Conservation (phyloP, 306 rosid genomes). For the Medicago ruthenica region DNA sequence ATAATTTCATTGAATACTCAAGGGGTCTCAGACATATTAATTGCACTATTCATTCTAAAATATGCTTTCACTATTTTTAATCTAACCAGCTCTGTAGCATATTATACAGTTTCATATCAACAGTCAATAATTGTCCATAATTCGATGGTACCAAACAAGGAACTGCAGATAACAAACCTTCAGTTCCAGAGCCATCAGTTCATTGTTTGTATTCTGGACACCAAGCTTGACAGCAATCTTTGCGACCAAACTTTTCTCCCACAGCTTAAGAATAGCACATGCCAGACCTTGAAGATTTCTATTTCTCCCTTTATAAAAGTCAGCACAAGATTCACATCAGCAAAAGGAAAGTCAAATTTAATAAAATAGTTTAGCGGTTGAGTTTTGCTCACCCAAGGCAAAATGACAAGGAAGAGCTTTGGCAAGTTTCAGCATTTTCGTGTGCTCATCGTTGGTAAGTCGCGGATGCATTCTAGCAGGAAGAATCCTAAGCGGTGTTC, state of each 20-base stretch:
- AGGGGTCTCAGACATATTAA: constrained; percentile 4
- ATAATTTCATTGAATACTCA: constrained; percentile 4
- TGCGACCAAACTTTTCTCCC: constrained; percentile 91
- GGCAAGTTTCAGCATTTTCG: constrained; percentile 77
- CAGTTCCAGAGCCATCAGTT: constrained; percentile 92
- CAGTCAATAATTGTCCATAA: constrained; percentile 22
- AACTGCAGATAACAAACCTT: constrained; percentile 60
- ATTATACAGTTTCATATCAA: constrained; percentile 21
- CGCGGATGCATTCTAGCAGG: constrained; percentile 81
- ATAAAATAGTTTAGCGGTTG: constrained; percentile 30
- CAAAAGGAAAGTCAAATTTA: constrained; percentile 1
- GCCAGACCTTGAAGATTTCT: constrained; percentile 97
- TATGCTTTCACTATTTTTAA: constrained; percentile 8
- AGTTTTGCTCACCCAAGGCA: constrained; percentile 75
- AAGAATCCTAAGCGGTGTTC: constrained; percentile 88
- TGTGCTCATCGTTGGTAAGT: constrained; percentile 80
- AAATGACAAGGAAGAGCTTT: constrained; percentile 93
- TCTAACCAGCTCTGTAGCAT: constrained; percentile 18
- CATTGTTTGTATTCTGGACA: constrained; percentile 93
- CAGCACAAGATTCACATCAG: constrained; percentile 41
- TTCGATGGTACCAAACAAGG: constrained; percentile 29
- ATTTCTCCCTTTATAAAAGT: constrained; percentile 75
- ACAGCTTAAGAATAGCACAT: constrained; percentile 75
- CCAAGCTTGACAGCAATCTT: constrained; percentile 97
- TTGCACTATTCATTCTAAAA: constrained; percentile 19